These are phyloP conservation scores for Climacium dendroides DNA, from an alignment of 225 moss, liverwort and hornwort genomes.

Conservation along the genomic window DNA sequence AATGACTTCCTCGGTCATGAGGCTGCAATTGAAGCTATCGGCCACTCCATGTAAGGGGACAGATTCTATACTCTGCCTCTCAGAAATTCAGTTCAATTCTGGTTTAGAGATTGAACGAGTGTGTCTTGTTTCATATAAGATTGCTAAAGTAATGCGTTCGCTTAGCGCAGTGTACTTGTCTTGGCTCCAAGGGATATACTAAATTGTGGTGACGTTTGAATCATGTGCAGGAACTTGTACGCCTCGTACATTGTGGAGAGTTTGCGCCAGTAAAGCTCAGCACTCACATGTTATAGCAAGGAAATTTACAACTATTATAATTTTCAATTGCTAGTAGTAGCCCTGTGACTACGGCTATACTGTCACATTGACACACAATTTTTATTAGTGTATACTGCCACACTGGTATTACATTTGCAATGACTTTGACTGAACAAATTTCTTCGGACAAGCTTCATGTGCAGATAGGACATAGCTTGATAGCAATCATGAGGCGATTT, in stretches of 20 bases:
- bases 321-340: not conserved
- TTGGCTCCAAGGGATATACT: not conserved
- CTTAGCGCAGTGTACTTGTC: not conserved
- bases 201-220: not conserved
- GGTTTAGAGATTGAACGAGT: not conserved
- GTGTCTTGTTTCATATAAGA: not conserved
- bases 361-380: conserved; percentile 20
- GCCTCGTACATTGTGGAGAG: conserved; percentile 93
- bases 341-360: conserved; percentile 13
- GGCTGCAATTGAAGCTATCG: conserved; percentile 64
- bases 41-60: conserved; percentile 63
- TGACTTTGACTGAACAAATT: not conserved
- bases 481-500: no score
- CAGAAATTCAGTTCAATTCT: not conserved
- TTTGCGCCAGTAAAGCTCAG: conserved; percentile 48
- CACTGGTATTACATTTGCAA: not conserved
- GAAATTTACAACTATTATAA: not conserved
- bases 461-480: not conserved
- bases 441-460: not conserved
- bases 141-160: not conserved
- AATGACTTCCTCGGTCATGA: conserved; percentile 67
- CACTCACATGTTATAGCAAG: not conserved
- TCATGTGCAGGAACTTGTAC: conserved; percentile 62
- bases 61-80: not conserved
- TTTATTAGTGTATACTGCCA: not conserved